Conservation (phyloP, 1,284 basidiomycete genomes). For the Entoloma clypeatum region DNA sequence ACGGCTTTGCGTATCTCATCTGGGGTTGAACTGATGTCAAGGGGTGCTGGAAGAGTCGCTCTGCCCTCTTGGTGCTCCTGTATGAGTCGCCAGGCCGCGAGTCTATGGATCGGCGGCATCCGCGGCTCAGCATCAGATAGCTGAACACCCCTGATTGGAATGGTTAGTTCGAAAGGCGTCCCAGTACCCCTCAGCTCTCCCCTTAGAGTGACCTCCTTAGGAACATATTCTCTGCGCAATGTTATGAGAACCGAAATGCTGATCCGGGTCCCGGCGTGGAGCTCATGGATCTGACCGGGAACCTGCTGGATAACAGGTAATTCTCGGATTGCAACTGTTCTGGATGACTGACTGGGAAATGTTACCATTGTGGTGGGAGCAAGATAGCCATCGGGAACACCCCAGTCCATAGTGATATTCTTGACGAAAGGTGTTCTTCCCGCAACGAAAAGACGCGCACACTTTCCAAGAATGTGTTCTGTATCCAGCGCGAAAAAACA, state of each 20-base stretch:
- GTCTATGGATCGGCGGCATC: constrained; percentile 44
- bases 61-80: constrained; percentile 38
- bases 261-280: constrained; percentile 45
- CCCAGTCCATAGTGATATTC: constrained; percentile 48
- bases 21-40: constrained; percentile 23
- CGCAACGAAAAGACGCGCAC: constrained; percentile 45
- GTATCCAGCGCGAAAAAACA: constrained; percentile 41
- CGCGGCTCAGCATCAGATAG: constrained; percentile 28
- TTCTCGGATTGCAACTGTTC: constrained; percentile 22
- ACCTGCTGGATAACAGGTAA: constrained; percentile 40
- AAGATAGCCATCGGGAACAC: constrained; percentile 25
- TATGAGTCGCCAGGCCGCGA: constrained; percentile 51
- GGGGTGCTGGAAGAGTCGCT: constrained; percentile 30
- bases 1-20: constrained; percentile 39
- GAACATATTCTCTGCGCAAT: constrained; percentile 29
- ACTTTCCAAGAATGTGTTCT: constrained; percentile 46
- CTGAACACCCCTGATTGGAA: constrained; percentile 38
- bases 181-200: constrained; percentile 34
- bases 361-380: constrained; percentile 19
- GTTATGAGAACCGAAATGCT: constrained; percentile 43
- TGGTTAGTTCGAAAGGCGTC: constrained; percentile 29
- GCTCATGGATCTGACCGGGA: constrained; percentile 36
- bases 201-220: constrained; percentile 35
- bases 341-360: constrained; percentile 23
- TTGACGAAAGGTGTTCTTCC: constrained; percentile 43